Evolutionary conservation across 2,329 filamentous ascomycete genomes (phyloP).

Genomic region (Fusarium sp.): DNA sequence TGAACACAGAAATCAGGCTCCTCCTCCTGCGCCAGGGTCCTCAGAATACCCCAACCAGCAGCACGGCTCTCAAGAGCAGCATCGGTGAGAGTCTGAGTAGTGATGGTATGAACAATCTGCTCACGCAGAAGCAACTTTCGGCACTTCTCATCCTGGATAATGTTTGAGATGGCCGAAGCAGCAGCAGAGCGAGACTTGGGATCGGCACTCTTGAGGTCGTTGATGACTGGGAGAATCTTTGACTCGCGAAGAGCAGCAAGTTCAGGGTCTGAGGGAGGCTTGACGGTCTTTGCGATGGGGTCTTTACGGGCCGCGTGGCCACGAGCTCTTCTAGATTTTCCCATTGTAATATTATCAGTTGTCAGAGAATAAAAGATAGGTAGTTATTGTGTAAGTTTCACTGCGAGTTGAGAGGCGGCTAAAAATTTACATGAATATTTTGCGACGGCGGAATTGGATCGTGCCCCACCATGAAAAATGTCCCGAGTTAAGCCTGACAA

Average conservation of each 20-base stretch:
- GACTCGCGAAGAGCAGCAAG: slow-evolving; percentile 68
- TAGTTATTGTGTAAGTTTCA: neutral
- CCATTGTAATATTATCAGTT: slow-evolving; percentile 55
- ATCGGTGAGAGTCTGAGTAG: slow-evolving; percentile 71
- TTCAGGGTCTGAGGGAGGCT: slow-evolving; percentile 69
- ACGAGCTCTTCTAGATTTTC: slow-evolving; percentile 65
- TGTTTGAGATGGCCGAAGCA: slow-evolving; percentile 66
- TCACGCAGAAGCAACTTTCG: slow-evolving; percentile 72
- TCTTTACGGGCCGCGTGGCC: slow-evolving; percentile 59
- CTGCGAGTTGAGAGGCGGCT: neutral
- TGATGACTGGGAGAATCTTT: slow-evolving; percentile 69
- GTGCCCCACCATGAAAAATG: slow-evolving; percentile 35
- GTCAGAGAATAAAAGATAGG: neutral
- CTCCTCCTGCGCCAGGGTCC: slow-evolving; percentile 68
- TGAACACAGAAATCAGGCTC: slow-evolving; percentile 73
- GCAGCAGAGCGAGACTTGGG: slow-evolving; percentile 66
- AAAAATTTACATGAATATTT: slow-evolving; percentile 35
- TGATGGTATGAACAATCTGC: slow-evolving; percentile 69
- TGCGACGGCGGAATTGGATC: slow-evolving; percentile 19
- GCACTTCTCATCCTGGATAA: slow-evolving; percentile 68
- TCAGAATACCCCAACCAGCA: slow-evolving; percentile 73
- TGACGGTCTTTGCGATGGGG: slow-evolving; percentile 65
- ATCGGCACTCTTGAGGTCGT: slow-evolving; percentile 66
- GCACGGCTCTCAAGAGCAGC: slow-evolving; percentile 68
- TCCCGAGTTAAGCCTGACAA: slow-evolving; percentile 10